Base-by-base conservation (phyloP, 208 protist species). In the Acanthamoeba quina region DNA sequence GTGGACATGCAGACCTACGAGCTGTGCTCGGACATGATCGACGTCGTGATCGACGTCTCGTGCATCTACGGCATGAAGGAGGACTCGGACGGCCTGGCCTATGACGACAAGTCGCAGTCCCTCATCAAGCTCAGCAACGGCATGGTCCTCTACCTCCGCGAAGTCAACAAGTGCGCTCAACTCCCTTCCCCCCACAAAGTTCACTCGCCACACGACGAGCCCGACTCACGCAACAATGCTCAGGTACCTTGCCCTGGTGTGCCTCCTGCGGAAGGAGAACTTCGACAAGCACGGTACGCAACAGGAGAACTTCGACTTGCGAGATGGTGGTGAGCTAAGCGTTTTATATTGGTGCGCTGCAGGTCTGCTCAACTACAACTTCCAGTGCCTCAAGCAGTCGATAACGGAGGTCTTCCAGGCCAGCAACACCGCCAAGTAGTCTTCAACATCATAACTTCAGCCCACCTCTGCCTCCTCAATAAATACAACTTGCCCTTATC, bases 11-110 rank as follows among this genome's bases (percentile, higher is more conserved):
- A 97, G 70, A 96, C 95, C 7, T 99, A 98, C 86, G 98, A 99
- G 94, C 94, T 99, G 19, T 98, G 98, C 89, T 96, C 94, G 24
- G 98, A 99, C 93, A 98, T 98, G 97, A 98, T 99, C 74, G 98
- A 99, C 95, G 97, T 99, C n/a, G 98, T 98, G 11, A 98, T 98
- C 64, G 98, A 99, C 89, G 95, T 99, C 9, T 97, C 97, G 24
- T 98, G 96, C 95, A 98, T 99, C 70, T 99, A 99, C 96, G 97
- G 96, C 24, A 83, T 72, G 64, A 86, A 94, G 44, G 95, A 96
- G 78, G 95, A 96, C 54, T 74, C 90, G 19, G 95, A 97, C 26
- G 94, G 62, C 49, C 76, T 96, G 26, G 95, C 96, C 37, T 98
- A 97, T 70, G 98, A 98, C 83, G 70, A 94, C 49, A 95, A 97